Evolutionary conservation across 2,329 filamentous ascomycete genomes (phyloP).

Genomic region (Cladophialophora yegresii): DNA sequence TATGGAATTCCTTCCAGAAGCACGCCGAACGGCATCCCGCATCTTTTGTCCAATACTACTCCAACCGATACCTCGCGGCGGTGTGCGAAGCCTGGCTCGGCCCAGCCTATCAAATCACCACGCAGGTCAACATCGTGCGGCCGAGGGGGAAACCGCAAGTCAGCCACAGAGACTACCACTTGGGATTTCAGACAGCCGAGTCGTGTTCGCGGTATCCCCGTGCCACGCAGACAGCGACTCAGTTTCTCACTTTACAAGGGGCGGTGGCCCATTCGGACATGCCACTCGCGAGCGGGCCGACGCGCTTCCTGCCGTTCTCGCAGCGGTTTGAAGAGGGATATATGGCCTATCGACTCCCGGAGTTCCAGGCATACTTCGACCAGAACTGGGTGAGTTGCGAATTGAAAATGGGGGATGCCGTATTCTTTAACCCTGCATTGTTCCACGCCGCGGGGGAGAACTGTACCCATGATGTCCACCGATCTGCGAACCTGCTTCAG

Average conservation of each 20-base stretch:
- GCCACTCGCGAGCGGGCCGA: constrained; percentile 61
- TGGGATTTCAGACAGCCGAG: constrained; percentile 61
- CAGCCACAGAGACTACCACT: constrained; percentile 64
- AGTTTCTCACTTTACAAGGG: constrained; percentile 63
- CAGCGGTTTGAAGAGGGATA: constrained; percentile 61
- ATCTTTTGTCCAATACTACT: constrained; percentile 61
- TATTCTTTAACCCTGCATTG: constrained; percentile 66
- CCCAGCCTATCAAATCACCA: constrained; percentile 61
- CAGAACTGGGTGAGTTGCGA: constrained; percentile 57
- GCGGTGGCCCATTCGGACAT: constrained; percentile 65
- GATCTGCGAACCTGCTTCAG: constrained; percentile 64
- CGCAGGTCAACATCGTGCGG: constrained; percentile 64
- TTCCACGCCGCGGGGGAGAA: constrained; percentile 66
- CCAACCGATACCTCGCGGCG: constrained; percentile 59
- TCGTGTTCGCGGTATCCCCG: constrained; percentile 53
- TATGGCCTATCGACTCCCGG: constrained; percentile 57
- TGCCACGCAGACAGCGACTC: constrained; percentile 56
- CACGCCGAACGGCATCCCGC: constrained; percentile 56
- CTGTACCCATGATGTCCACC: constrained; percentile 50
- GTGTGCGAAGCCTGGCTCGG: constrained; percentile 61
- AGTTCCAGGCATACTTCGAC: constrained; percentile 59
- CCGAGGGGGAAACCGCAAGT: constrained; percentile 61
- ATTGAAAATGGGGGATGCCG: constrained; percentile 58
- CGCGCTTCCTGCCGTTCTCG: constrained; percentile 62
- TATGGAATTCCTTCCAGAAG: constrained; percentile 68